Base-by-base conservation (phyloP, 2,329 filamentous ascomycete genomes). In the Fusarium concolor region DNA sequence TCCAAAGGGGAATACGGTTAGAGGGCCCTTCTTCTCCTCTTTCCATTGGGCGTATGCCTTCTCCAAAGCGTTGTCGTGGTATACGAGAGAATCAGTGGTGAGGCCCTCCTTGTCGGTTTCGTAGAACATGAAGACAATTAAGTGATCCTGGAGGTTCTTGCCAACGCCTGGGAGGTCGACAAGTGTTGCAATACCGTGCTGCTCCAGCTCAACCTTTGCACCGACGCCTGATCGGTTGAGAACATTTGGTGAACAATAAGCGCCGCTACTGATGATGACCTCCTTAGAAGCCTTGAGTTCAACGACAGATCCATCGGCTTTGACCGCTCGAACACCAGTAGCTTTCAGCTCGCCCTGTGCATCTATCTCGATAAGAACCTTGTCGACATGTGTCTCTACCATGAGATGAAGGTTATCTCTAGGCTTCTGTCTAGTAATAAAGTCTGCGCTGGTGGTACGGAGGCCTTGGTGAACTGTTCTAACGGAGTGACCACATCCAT, bases 1-100 rank as follows among this genome's bases (percentile, higher is more conserved):
- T 39, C 88, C 88, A 52, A 90, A 90, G 11, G 88, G 88, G 69
- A 90, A 89, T 0, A 82, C 84, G 2, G 88, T 86, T 2, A 90
- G 78, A 33, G 87, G 80, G 2, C 89, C 88, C 3, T 81, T 79
- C 70, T 88, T 88, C 50, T 85, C 82, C 29, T 87, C 83, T 73
- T 87, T 84, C 83, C 86, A 90, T 46, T 85, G 80, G 14, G 80
- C 75, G 69, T 86, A 85, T 0, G 85, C 82, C 52, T 83, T 82
- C 14, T 79, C 78, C 18, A 85, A 78, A 26, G 82, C 85, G 65
- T 86, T 79, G 33, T 80, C 81, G 63, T 88, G 86, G 75, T 87
- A 87, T 41, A 86, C 81, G 5, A 76, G 70, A 18, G 85, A 76
- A 74, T 90, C 88, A 46, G 80, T 87, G 15, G 87, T 89, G 15